Base-by-base conservation (phyloP, 768 basidiomycete species). In the Phanerochaete sordida region DNA sequence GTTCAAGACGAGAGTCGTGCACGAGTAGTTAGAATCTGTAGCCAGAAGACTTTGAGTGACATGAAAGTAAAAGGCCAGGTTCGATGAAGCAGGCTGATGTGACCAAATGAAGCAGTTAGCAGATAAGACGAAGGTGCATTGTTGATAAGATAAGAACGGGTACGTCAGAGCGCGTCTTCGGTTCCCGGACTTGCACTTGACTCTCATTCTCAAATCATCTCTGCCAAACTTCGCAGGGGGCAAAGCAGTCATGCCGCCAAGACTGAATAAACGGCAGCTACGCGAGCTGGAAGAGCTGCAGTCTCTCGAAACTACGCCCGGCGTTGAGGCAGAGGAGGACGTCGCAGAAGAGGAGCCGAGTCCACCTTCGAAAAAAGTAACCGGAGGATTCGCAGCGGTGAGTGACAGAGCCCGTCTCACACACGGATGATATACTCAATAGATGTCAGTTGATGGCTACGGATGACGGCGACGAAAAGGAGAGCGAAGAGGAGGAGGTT, bases 201-300 rank as follows among this genome's bases (percentile, higher is more conserved):
- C 33, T 35, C 33, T 35, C 33, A 35, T 35, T 13, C 6, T 13
- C 33, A 13, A 13, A 35, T 35, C 33, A 6, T 35, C 33, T 35
- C 33, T 6, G 33, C n/a, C n/a, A n/a, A n/a, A n/a, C n/a, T n/a
- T n/a, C n/a, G n/a, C n/a, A n/a, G n/a, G n/a, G n/a, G n/a, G n/a
- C n/a, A n/a, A n/a, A n/a, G 33, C 6, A 35, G 13, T 13, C 7
- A 91, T 90, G 90, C 79, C 88, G 58, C 84, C 88, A 23, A 80
- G 89, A 62, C 74, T 88, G 39, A 95, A 84, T 74, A 95, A 93
- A 74, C 81, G 94, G 50, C 93, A 94, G 72, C 91, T 95, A 68
- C 77, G 93, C 48, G 91, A 93, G 67, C 79, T 86, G 24, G 91
- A 94, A 60, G 91, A 95, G 64, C 82, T 95, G 1, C 79, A 84